Base-by-base conservation (phyloP, 345 rosid species). In the Excoecaria cochinchinensis region DNA sequence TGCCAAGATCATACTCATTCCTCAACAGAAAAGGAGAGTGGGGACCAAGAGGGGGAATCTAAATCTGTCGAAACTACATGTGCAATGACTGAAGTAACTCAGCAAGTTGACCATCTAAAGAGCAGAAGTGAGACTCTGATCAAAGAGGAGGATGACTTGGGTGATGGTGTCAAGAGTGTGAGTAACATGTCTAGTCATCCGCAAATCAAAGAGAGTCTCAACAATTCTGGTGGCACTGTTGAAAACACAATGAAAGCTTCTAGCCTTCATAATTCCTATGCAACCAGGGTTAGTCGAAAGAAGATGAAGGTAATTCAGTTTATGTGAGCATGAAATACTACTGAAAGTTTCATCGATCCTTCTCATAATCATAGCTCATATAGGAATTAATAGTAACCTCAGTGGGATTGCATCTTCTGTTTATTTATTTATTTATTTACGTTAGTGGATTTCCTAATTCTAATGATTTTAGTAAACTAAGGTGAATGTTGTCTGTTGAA, bases 41-140 rank as follows among this genome's bases (percentile, higher is more conserved):
- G 77, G 25, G 90, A 83, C 76, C 88, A 80, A 57, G 95, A 89
- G 72, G 92, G 83, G 53, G 99, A 91, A 78, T 92, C 92, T 50
- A 89, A 95, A 93, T 95, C 85, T 11, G 93, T 88, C 84, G 99
- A 95, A 89, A 91, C 89, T 77, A 89, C 96, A 59, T 80, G 83
- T 72, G 77, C 83, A 71, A 75, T 72, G 77, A 75, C 81, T 65
- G 84, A 82, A 78, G 80, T 74, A 59, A 81, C 77, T 44, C 70
- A 59, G 48, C 84, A 77, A 39, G 78, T 68, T 62, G 73, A 24
- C 72, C 74, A 74, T 73, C 74, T 75, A 61, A 80, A 57, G 61
- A 78, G 65, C 56, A 51, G 53, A 44, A 69, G 46, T 42, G 84
- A 78, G 44, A 62, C 72, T 57, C 38, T 59, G 48, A 81, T 88